Evolutionary conservation across 805 yeast genomes (phyloP).

Genomic region (Myxozyma monticola): DNA sequence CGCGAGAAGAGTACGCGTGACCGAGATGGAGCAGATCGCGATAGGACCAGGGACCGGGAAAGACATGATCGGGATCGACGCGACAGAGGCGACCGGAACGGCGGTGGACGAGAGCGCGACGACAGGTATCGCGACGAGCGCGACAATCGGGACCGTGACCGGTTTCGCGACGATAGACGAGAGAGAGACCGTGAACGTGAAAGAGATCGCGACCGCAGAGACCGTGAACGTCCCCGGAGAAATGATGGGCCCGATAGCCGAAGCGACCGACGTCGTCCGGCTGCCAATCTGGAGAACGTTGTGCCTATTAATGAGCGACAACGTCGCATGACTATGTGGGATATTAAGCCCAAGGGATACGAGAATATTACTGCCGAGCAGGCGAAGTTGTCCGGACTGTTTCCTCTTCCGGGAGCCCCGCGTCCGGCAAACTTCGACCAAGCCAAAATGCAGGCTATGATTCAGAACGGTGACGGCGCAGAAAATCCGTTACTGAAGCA

Average conservation of each 20-base stretch:
- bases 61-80: constrained; percentile 31
- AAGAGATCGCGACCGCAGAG: constrained; percentile 25
- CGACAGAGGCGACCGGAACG: constrained; percentile 28
- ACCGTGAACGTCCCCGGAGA: constrained; percentile 11
- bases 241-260: neutral
- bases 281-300: constrained; percentile 43
- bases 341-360: constrained; percentile 66
- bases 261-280: constrained; percentile 4
- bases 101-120: constrained; percentile 29
- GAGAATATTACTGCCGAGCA: constrained; percentile 71
- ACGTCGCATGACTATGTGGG: constrained; percentile 63
- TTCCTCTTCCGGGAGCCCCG: constrained; percentile 71
- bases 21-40: constrained; percentile 23
- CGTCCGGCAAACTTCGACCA: constrained; percentile 26
- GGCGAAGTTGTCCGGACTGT: constrained; percentile 77
- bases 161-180: constrained; percentile 19
- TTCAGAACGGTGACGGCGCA: constrained; percentile 5
- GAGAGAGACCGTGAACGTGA: constrained; percentile 30
- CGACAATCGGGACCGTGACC: constrained; percentile 26
- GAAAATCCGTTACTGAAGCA: constrained; percentile 17
- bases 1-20: constrained; percentile 12
- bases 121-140: constrained; percentile 27
- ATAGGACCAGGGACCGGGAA: constrained; percentile 32
- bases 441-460: constrained; percentile 12
- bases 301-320: constrained; percentile 54